These are phyloP conservation scores for Leishmania braziliensis DNA, from an alignment of 208 protist species.

Conservation along the genomic window DNA sequence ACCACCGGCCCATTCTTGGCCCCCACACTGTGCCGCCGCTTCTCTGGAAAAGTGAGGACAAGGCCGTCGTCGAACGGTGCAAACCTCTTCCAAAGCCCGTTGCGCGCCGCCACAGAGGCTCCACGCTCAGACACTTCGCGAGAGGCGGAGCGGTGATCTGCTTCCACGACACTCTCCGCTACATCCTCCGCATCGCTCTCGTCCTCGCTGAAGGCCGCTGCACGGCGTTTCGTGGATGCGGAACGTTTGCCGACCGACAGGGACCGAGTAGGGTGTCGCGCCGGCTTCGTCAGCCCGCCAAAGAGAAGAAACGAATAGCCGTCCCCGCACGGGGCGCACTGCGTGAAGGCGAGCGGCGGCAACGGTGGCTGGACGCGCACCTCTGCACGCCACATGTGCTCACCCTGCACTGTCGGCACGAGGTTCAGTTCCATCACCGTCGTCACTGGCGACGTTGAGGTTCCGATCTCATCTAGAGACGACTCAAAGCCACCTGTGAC, in stretches of 20 bases:
- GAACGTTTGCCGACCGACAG: conserved; percentile 7
- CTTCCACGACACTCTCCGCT: neutral
- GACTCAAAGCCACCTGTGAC: conserved; percentile 73
- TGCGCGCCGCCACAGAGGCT: conserved; percentile 1
- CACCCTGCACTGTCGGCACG: conserved; percentile 47
- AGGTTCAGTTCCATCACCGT: conserved; percentile 67
- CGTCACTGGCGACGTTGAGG: conserved; percentile 10
- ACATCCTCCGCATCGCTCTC: conserved; percentile 6
- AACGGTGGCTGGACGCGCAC: conserved; percentile 40
- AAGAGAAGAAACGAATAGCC: conserved; percentile 76
- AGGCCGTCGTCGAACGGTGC: conserved; percentile 60
- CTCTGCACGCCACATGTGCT: conserved; percentile 57
- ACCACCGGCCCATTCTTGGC: conserved; percentile 40
- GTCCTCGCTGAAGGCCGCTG: neutral
- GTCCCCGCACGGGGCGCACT: conserved; percentile 71
- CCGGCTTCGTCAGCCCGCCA: conserved; percentile 61
- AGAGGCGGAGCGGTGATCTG: neutral
- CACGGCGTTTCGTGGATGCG: conserved; percentile 10
- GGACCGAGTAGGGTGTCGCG: conserved; percentile 12
- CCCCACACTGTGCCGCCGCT: conserved; percentile 9
- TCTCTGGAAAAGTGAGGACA: conserved; percentile 63
- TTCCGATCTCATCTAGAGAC: conserved; percentile 43
- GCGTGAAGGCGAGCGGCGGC: conserved; percentile 67
- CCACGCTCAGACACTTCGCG: neutral
- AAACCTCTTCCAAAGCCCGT: conserved; percentile 33